phyloP scores from a whole-genome alignment of 2,329 filamentous ascomycete genomes.

The Cryphonectria parasitica region DNA sequence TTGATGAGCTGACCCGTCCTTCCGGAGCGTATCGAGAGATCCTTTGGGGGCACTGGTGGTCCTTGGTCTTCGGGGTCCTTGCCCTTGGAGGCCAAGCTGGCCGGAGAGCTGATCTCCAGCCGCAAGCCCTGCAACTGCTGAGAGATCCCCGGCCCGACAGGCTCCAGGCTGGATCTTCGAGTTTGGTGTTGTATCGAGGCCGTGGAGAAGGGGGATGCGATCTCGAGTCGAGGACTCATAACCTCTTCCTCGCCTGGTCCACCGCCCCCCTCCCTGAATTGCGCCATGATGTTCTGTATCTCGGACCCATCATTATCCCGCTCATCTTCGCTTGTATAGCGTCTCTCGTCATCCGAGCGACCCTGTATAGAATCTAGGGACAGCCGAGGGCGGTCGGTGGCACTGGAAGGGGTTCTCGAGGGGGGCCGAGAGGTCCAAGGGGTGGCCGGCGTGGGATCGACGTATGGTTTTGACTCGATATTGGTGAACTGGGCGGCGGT shows the following conservation, averaged over 20 bases:
- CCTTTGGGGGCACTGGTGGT: constrained; percentile 65
- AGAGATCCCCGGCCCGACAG: constrained; percentile 57
- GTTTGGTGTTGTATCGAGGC: constrained; percentile 72
- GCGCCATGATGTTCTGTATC: constrained; percentile 97
- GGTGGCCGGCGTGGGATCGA: constrained; percentile 63
- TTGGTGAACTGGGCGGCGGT: constrained; percentile 50
- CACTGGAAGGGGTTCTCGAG: constrained; percentile 62
- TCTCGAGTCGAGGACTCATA: constrained; percentile 86
- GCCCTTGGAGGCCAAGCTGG: constrained; percentile 43
- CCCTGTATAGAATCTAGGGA: constrained; percentile 55
- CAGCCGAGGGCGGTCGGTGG: constrained; percentile 53
- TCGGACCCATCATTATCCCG: constrained; percentile 77
- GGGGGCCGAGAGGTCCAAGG: constrained; percentile 58
- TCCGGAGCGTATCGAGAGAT: constrained; percentile 48
- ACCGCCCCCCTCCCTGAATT: constrained; percentile 78
- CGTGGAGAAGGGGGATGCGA: constrained; percentile 74
- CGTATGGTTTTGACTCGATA: constrained; percentile 52
- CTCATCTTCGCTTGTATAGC: constrained; percentile 62
- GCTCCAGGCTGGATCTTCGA: constrained; percentile 84
- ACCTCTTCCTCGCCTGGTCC: constrained; percentile 79
- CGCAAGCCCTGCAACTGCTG: constrained; percentile 51
- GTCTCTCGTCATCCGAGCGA: constrained; percentile 62
- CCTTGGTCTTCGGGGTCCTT: constrained; percentile 50
- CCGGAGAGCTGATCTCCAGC: constrained; percentile 45
- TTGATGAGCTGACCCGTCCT: constrained; percentile 41